These are phyloP conservation scores for Tetrahymena borealis DNA, from an alignment of 73 alveolate species.

Conservation along the genomic window DNA sequence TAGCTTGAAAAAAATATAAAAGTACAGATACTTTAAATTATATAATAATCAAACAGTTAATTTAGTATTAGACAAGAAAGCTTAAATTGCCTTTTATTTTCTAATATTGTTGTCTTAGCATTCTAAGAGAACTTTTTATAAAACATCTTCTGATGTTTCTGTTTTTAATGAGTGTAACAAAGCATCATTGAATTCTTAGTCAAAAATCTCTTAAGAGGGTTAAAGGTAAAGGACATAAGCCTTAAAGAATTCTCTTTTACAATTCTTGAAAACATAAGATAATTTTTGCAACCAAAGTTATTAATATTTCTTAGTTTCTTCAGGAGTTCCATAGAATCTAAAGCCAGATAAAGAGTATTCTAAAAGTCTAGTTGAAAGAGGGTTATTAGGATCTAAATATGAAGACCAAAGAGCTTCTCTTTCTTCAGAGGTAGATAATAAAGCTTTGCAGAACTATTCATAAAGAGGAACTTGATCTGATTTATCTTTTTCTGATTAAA, in stretches of 20 bases:
- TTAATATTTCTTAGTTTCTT: neutral
- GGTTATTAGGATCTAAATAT: slow-evolving; percentile 13
- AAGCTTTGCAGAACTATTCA: slow-evolving; percentile 2
- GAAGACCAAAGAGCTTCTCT: slow-evolving; percentile 13
- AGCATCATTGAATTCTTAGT: neutral
- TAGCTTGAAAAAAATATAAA: too few species aligned
- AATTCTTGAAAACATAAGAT: neutral
- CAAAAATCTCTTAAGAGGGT: neutral
- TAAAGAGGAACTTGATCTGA: slow-evolving; percentile 24
- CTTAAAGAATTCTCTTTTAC: neutral
- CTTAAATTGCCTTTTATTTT: neutral
- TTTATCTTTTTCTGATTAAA: slow-evolving; percentile 12
- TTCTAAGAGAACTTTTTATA: neutral
- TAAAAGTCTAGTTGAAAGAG: slow-evolving; percentile 9
- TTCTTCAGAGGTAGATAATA: neutral
- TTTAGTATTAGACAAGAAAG: neutral
- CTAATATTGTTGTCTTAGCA: neutral
- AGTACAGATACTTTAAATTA: neutral
- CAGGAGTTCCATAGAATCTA: neutral
- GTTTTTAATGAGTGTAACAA: neutral
- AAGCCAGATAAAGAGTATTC: slow-evolving; percentile 32
- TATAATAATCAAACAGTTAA: neutral
- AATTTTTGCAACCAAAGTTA: neutral
- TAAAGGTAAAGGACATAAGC: neutral
- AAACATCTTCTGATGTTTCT: neutral